phyloP scores from a whole-genome alignment of 768 basidiomycete species.

The Mycena filopes region DNA sequence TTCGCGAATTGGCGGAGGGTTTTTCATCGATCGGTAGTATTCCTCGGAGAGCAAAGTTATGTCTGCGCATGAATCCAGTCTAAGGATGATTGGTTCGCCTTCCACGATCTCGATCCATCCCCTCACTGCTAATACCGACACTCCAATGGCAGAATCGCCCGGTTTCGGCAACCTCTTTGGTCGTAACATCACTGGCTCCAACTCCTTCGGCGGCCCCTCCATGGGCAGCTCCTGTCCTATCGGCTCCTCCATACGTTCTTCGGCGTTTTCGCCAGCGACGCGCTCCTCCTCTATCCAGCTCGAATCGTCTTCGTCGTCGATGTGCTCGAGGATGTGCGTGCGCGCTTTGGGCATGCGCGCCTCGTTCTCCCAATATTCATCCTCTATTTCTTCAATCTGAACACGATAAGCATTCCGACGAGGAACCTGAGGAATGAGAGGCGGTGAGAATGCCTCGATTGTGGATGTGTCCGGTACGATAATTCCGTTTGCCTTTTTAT shows the following conservation, averaged over 20 bases:
- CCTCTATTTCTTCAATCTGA: slow-evolving; percentile 12
- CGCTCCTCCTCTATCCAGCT: background rate
- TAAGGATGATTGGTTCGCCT: background rate
- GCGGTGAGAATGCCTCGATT: too few relatives aligned
- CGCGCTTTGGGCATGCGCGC: slow-evolving; percentile 2
- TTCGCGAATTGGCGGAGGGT: background rate
- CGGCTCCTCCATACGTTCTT: too few relatives aligned
- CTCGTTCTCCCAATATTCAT: slow-evolving; percentile 3
- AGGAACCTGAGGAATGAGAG: background rate
- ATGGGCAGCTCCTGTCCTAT: too few relatives aligned
- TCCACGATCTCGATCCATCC: background rate
- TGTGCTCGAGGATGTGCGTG: background rate
- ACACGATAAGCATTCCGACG: background rate
- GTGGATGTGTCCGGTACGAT: background rate
- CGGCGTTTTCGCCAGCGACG: background rate
- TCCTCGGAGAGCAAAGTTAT: slow-evolving; percentile 8
- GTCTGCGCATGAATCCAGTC: slow-evolving; percentile 12
- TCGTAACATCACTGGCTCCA: background rate
- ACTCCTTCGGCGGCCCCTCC: background rate
- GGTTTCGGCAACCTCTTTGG: background rate
- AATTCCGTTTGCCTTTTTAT: background rate
- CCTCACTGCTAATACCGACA: slow-evolving; percentile 5
- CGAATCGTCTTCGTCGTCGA: background rate
- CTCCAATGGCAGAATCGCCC: slow-evolving; percentile 3
- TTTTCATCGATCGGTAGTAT: background rate